These are phyloP conservation scores for Rhynchosporium secalis DNA, from an alignment of 2,329 filamentous ascomycete species.

Conservation along the genomic window DNA sequence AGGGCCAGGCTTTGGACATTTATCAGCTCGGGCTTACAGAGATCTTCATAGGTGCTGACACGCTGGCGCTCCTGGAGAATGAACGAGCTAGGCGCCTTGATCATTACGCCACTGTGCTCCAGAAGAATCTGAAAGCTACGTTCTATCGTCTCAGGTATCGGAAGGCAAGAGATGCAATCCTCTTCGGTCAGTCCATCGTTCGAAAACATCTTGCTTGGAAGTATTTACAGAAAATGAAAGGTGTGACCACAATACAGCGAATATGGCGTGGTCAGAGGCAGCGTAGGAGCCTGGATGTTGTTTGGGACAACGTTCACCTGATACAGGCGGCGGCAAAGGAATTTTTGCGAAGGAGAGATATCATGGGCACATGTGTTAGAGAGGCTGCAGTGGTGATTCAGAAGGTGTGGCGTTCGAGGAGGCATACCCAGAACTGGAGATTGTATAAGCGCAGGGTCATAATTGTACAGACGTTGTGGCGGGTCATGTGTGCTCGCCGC, in stretches of 20 bases:
- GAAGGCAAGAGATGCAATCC: conserved; percentile 77
- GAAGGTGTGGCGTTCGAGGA: conserved; percentile 80
- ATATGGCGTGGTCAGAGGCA: conserved; percentile 94
- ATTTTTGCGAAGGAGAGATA: conserved; percentile 84
- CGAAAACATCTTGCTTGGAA: conserved; percentile 77
- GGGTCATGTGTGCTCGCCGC: not conserved
- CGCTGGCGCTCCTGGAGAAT: conserved; percentile 97
- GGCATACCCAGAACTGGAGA: conserved; percentile 77
- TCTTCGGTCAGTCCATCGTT: conserved; percentile 74
- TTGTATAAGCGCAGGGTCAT: conserved; percentile 86
- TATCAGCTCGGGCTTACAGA: conserved; percentile 98
- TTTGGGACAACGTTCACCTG: conserved; percentile 80
- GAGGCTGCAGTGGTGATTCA: conserved; percentile 92
- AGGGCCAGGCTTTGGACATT: conserved; percentile 77
- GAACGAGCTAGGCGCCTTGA: conserved; percentile 86
- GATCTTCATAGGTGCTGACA: conserved; percentile 98
- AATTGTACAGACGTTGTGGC: conserved; percentile 89
- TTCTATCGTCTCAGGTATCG: conserved; percentile 93
- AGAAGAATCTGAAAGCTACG: conserved; percentile 95
- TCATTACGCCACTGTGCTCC: conserved; percentile 93
- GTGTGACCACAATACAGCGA: conserved; percentile 93
- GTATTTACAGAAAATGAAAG: conserved; percentile 75
- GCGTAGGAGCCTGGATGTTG: conserved; percentile 73
- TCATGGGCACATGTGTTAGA: conserved; percentile 89
- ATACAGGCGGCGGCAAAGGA: conserved; percentile 92